Percentiles rank a stretch among this genome's conserved stretches.
These are phyloP conservation scores for Umbelopsis sp. DNA, from an alignment of 371 early-diverging fungal genomes.

Conservation along the genomic window DNA sequence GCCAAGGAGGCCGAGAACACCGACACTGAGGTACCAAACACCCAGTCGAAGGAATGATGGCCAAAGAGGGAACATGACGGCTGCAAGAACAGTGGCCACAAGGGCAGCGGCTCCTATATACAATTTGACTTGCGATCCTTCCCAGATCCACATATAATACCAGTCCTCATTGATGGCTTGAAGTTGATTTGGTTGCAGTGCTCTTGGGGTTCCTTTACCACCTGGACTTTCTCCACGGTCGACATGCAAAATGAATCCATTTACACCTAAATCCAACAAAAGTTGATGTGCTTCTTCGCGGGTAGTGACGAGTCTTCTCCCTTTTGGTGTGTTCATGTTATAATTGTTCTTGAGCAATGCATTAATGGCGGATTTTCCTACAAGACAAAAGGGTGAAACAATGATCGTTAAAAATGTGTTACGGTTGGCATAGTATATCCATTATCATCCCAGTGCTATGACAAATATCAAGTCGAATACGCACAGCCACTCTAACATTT, in stretches of 20 bases:
- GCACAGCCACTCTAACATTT: too few species aligned
- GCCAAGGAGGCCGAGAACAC: constrained; percentile 85
- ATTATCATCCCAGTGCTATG: not conserved
- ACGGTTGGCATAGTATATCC: not conserved
- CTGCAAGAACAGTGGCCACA: constrained; percentile 80
- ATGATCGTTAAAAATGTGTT: not conserved
- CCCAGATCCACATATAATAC: constrained; percentile 96
- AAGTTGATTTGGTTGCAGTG: constrained; percentile 62
- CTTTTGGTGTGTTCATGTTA: constrained; percentile 61
- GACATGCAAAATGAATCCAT: constrained; percentile 76
- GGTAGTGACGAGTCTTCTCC: constrained; percentile 52
- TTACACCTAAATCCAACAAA: constrained; percentile 68
- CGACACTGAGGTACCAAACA: constrained; percentile 92
- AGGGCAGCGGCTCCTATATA: constrained; percentile 80
- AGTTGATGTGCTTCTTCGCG: constrained; percentile 72
- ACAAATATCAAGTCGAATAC: not conserved
- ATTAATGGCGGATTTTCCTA: constrained; percentile 88
- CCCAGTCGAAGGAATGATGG: constrained; percentile 83
- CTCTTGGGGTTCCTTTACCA: constrained; percentile 52
- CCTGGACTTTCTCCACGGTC: constrained; percentile 65
- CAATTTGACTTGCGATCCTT: constrained; percentile 80
- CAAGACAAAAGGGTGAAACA: not conserved
- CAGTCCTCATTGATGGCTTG: constrained; percentile 82
- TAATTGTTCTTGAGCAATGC: constrained; percentile 76
- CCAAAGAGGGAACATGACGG: constrained; percentile 99